Percentiles rank a stretch among this genome's conserved stretches.
phyloP scores from a whole-genome alignment of 441 rosid species.

The Aleurites moluccanus region DNA sequence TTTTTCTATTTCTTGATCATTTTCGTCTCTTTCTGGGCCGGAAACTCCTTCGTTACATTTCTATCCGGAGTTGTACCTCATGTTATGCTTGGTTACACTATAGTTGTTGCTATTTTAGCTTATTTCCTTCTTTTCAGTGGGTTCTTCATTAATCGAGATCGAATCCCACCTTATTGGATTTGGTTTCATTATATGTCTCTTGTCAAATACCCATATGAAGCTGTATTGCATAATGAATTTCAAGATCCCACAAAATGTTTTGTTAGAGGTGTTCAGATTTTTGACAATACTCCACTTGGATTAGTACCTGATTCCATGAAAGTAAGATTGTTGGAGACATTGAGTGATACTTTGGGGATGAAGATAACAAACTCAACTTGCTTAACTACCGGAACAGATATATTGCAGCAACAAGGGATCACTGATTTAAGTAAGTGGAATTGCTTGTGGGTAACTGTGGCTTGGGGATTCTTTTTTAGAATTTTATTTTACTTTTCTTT shows the following conservation, averaged over 20 bases:
- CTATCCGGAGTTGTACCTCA: constrained; percentile 75
- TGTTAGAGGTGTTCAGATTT: constrained; percentile 63
- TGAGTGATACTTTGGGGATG: constrained; percentile 51
- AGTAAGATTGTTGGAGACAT: constrained; percentile 36
- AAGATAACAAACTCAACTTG: constrained; percentile 66
- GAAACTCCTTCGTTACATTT: constrained; percentile 81
- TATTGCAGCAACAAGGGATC: constrained; percentile 58
- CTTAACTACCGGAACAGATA: constrained; percentile 63
- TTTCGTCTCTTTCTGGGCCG: constrained; percentile 75
- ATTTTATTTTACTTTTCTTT: constrained; percentile 71
- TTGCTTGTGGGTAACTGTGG: constrained; percentile 72
- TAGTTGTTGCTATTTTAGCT: constrained; percentile 72
- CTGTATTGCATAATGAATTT: constrained; percentile 68
- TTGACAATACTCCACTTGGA: constrained; percentile 70
- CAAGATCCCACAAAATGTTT: constrained; percentile 58
- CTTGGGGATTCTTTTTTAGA: constrained; percentile 81
- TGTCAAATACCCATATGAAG: constrained; percentile 75
- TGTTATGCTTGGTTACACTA: constrained; percentile 79
- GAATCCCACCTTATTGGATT: constrained; percentile 75
- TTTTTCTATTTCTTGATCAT: constrained; percentile 58
- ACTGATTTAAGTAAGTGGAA: constrained; percentile 69
- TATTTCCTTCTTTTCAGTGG: constrained; percentile 88
- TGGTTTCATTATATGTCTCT: constrained; percentile 89
- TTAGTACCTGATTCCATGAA: constrained; percentile 43
- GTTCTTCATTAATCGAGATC: constrained; percentile 68